Evolutionary conservation across 23 red algal species (phyloP).

Genomic region (Gracilaria domingensis): DNA sequence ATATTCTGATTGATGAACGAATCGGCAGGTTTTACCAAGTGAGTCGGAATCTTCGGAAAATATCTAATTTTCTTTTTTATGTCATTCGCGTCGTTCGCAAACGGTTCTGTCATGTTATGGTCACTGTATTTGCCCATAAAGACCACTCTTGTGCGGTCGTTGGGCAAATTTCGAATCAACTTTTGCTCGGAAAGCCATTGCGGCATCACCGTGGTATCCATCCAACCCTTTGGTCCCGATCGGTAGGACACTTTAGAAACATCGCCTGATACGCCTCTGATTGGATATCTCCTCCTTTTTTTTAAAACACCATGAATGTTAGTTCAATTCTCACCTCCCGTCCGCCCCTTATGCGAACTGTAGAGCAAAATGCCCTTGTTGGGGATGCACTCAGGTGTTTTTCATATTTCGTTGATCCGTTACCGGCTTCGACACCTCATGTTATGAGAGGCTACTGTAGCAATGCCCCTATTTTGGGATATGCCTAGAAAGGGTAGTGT

Average conservation of each 20-base stretch:
- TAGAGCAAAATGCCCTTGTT: no score
- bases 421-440: no score
- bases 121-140: slow-evolving; percentile 3
- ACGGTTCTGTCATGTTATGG: not conserved
- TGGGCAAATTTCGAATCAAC: not conserved
- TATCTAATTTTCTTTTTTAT: not conserved
- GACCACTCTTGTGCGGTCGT: not conserved
- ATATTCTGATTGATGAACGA: slow-evolving; percentile 25
- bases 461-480: no score
- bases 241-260: not conserved
- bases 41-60: not conserved
- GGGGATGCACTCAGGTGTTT: no score
- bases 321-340: not conserved
- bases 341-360: slow-evolving; percentile 12
- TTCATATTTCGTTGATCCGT: no score
- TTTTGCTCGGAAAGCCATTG: slow-evolving; percentile 3
- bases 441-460: no score
- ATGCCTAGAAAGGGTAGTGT: no score
- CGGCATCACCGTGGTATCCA: not conserved
- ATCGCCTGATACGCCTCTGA: not conserved
- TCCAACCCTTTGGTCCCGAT: slow-evolving; percentile 10
- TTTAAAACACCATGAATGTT: slow-evolving; percentile 12
- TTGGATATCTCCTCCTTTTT: not conserved
- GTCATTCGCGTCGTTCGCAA: not conserved
- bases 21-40: not conserved